Percentiles rank a stretch among this genome's conserved stretches.
These are phyloP conservation scores for Crataegus laevigata DNA, from an alignment of 306 rosid genomes.

Conservation along the genomic window DNA sequence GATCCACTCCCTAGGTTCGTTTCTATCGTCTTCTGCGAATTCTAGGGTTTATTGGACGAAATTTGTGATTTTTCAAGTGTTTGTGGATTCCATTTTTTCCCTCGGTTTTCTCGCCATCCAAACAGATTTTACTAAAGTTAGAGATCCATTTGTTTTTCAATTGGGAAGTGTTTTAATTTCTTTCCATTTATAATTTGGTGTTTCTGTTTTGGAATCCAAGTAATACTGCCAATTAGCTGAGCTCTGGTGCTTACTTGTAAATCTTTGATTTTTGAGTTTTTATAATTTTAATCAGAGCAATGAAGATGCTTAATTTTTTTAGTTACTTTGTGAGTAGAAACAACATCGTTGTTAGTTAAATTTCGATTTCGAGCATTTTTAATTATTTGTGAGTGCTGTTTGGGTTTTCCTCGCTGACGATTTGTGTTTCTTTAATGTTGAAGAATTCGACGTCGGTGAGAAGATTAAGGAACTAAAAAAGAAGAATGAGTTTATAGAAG, in stretches of 20 bases:
- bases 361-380: neutral
- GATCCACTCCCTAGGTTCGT: constrained; percentile 73
- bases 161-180: neutral
- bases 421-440: constrained; percentile 16
- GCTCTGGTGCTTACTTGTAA: neutral
- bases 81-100: neutral
- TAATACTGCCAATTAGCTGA: neutral
- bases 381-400: constrained; percentile 12
- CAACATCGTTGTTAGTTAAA: neutral
- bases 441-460: constrained; percentile 52
- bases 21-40: neutral
- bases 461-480: constrained; percentile 46
- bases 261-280: neutral
- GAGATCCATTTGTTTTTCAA: neutral
- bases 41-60: neutral
- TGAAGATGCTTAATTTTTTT: neutral
- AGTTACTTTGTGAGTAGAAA: neutral
- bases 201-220: neutral
- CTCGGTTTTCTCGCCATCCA: constrained; percentile 5
- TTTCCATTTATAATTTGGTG: neutral
- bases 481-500: constrained; percentile 50
- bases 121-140: neutral
- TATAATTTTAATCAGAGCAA: neutral
- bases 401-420: constrained; percentile 21
- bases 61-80: neutral